A percentile compares a stretch with the other conserved stretches of the same genome.
These are phyloP conservation scores for Backusella psychrophila DNA, from an alignment of 192 early-diverging fungal genomes.

Conservation along the genomic window DNA sequence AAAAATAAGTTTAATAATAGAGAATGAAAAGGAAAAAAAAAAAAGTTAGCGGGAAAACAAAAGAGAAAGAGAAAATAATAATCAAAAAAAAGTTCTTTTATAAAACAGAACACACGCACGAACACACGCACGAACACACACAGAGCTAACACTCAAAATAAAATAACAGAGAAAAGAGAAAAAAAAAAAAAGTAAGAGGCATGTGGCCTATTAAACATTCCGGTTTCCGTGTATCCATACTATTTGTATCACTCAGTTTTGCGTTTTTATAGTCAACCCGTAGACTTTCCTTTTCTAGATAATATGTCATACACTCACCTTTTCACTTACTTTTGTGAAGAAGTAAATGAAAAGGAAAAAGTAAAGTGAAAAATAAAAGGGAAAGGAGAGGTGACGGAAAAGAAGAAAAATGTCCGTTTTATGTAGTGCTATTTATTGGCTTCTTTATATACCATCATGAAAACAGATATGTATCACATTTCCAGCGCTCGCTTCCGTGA, in stretches of 20 bases:
- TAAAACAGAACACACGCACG: neutral
- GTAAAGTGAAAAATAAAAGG: neutral
- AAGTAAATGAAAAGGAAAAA: neutral
- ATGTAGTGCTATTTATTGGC: neutral
- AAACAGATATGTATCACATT: constrained; percentile 2
- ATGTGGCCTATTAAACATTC: constrained; percentile 7
- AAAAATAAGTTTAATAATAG: neutral
- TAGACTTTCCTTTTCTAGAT: neutral
- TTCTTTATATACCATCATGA: neutral
- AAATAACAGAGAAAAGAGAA: neutral
- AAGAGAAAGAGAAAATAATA: too few relatives aligned
- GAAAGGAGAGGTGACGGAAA: neutral
- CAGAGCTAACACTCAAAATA: neutral
- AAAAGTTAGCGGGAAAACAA: too few relatives aligned
- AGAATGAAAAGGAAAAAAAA: too few relatives aligned
- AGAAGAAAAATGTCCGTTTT: neutral
- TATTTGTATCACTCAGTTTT: constrained; percentile 2
- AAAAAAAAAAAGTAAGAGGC: constrained; percentile 3
- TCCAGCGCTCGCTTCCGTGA: neutral
- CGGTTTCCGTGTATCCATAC: neutral
- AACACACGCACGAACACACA: neutral
- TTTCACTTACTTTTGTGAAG: neutral
- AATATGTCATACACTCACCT: neutral
- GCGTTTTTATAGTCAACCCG: neutral
- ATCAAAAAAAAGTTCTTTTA: neutral